A percentile compares a stretch with the other conserved stretches of the same genome.
phyloP scores from a whole-genome alignment of 257 asterid species.

The Avicennia marina region DNA sequence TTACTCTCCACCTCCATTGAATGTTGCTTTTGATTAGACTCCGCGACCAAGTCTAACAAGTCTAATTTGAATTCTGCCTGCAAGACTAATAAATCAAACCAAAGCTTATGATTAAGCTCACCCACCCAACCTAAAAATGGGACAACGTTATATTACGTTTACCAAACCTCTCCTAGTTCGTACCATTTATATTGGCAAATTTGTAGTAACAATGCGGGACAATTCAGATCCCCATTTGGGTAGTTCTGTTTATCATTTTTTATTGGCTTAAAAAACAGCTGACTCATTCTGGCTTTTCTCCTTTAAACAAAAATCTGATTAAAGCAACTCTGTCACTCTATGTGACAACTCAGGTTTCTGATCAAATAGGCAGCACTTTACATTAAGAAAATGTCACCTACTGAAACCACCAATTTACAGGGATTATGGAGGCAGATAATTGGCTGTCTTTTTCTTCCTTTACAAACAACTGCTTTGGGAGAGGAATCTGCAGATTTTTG shows the following conservation, averaged over 20 bases:
- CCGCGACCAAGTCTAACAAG: no score
- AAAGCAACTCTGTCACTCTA: slow-evolving; percentile 23
- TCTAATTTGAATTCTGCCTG: no score
- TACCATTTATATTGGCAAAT: background rate
- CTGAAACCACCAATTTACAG: background rate
- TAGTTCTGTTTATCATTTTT: slow-evolving; percentile 18
- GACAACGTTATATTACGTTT: no score
- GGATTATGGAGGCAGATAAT: background rate
- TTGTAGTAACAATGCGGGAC: slow-evolving; percentile 22
- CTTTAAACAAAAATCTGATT: slow-evolving; percentile 20
- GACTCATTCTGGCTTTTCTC: slow-evolving; percentile 24
- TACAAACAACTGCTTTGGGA: slow-evolving; percentile 14
- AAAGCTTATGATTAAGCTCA: no score
- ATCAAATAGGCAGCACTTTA: slow-evolving; percentile 1
- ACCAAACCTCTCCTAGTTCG: background rate
- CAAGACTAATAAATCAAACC: no score
- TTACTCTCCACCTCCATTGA: no score
- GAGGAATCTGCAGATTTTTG: slow-evolving; percentile 41
- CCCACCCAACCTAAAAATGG: no score
- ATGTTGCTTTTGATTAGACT: no score
- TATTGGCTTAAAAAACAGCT: slow-evolving; percentile 26
- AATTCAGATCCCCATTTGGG: slow-evolving; percentile 25
- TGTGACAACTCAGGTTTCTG: slow-evolving; percentile 15
- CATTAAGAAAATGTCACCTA: background rate
- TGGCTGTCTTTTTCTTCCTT: slow-evolving; percentile 22